A percentile compares a stretch with the other conserved stretches of the same genome.
These are phyloP conservation scores for Vitis vinifera DNA, from an alignment of 164 flowering plant species.

Conservation along the genomic window ASM3070453v1 NC_081816.1:6649501-6650000, in stretches of 20 bases:
- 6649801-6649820: conserved; percentile 31
- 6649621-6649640: conserved; percentile 47
- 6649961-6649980: conserved; percentile 27
- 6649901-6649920: conserved; percentile 35
- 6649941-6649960: conserved; percentile 46
- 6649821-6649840: conserved; percentile 45
- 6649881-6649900: conserved; percentile 45
- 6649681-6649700: conserved; percentile 59
- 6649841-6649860: conserved; percentile 51
- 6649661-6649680: conserved; percentile 32
- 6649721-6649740: conserved; percentile 34
- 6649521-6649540: conserved; percentile 37
- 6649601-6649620: conserved; percentile 36
- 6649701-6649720: conserved; percentile 43
- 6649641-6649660: conserved; percentile 47
- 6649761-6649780: conserved; percentile 53
- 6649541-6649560: conserved; percentile 52
- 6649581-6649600: conserved; percentile 26
- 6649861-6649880: conserved; percentile 43
- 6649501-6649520: conserved; percentile 38
- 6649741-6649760: conserved; percentile 52
- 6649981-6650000: conserved; percentile 8
- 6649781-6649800: conserved; percentile 33
- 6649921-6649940: conserved; percentile 33
- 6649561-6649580: conserved; percentile 40